Evolutionary conservation across 106 monocot species (phyloP), one percentile per base, ranked within the genome.

Genomic region (Cymbidium sinense): DNA sequence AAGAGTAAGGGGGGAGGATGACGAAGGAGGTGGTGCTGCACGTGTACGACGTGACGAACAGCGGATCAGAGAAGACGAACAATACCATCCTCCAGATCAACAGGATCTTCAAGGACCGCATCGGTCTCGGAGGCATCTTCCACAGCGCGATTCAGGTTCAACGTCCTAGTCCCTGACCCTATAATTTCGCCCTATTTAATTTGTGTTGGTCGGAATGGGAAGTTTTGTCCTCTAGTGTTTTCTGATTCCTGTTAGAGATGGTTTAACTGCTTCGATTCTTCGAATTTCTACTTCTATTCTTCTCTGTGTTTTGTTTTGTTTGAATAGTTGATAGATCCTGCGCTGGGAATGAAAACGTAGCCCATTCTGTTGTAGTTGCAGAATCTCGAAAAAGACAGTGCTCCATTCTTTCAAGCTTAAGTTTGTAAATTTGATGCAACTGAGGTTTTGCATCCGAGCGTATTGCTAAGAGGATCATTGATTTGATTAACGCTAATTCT

Each of bases 1-100:
- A 74, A 35, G 30, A 30, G 39, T 17, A 33, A 67, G 73, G 43
- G 70, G 21, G 10, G 35, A 31, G 19, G 78, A 44, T 31, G 86
- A 91, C 77, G 91, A 86, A 64, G 84, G 88, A 91, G 80, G 91
- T 91, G 77, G 76, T 91, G 27, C 70, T 93, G 28, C 96, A 96
- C 83, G 89, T 96, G 33, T 96, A 96, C 84, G 96, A 96, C 72
- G 96, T 96, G 81, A 93, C 96, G 5, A 96, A 93, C 76, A 91
- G 96, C 78, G 91, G 70, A 39, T 89, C 88, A 28, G 93, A 83
- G 75, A 96, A 96, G 89, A 93, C 96, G 28, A 96, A 96, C 89
- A 96, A 91, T 79, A 93, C 93, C 64, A 93, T 96, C 44, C 85
- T 96, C 39, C 93, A 96, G 91, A 91, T 96, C 86, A 96, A 96